A percentile compares a stretch with the other conserved stretches of the same genome.
Conservation (phyloP, 179 eudicot genomes). For the Gypsophila paniculata region DNA sequence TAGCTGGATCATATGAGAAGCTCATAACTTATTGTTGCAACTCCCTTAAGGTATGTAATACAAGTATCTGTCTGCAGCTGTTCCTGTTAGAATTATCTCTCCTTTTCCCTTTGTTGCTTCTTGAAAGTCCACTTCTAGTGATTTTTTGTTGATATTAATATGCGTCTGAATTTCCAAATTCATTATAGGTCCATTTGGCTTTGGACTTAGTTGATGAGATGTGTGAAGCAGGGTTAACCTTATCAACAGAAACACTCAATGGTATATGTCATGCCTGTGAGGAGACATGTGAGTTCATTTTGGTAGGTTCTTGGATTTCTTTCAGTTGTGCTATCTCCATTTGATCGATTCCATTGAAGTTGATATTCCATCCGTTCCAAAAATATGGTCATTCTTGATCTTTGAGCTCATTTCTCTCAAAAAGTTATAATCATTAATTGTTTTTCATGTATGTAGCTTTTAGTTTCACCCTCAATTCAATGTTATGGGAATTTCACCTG, state of each 20-base stretch:
- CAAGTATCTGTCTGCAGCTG: not conserved
- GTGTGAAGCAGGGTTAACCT: conserved; percentile 49
- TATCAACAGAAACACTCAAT: conserved; percentile 47
- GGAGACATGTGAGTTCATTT: conserved; percentile 55
- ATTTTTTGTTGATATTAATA: not conserved
- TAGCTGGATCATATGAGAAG: conserved; percentile 57
- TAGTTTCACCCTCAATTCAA: not conserved
- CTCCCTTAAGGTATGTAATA: conserved; percentile 48
- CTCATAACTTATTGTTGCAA: conserved; percentile 57
- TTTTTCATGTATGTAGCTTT: not conserved
- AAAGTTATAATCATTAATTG: not conserved
- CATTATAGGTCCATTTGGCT: conserved; percentile 61
- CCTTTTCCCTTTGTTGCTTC: conserved; percentile 11
- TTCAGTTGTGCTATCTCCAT: not conserved
- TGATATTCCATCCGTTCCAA: not conserved
- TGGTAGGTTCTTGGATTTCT: conserved; percentile 46
- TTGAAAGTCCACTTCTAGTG: conserved; percentile 6
- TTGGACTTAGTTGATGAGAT: conserved; percentile 69
- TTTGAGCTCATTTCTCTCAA: not conserved
- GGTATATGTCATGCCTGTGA: conserved; percentile 60
- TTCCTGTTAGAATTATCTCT: not conserved
- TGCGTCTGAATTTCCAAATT: conserved; percentile 1
- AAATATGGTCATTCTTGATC: not conserved
- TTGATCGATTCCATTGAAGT: conserved; percentile 4
- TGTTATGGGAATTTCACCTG: not conserved